phyloP scores from a whole-genome alignment of 805 yeast species.

The Schwanniomyces pseudopolymorphus region DNA sequence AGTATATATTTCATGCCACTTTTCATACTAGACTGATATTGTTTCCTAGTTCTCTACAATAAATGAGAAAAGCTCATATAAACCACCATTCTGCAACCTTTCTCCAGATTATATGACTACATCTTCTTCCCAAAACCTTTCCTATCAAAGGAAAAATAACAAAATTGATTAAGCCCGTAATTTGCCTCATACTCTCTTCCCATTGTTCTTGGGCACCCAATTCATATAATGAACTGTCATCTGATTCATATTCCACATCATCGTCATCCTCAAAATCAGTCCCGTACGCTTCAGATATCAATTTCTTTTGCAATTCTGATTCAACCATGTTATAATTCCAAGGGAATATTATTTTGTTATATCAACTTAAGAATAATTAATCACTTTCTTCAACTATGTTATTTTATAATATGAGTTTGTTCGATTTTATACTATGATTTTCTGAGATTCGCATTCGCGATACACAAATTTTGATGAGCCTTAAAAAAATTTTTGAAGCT shows the following conservation, averaged over 20 bases:
- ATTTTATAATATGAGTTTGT: too few species aligned
- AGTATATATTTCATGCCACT: too few species aligned
- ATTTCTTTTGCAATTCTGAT: conserved; percentile 1
- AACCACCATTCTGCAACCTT: conserved; percentile 37
- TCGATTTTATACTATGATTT: background rate
- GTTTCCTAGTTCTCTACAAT: too few species aligned
- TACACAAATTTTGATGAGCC: conserved; percentile 3
- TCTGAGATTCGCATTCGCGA: background rate
- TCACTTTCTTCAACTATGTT: too few species aligned
- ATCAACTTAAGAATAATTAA: too few species aligned
- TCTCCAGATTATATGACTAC: conserved; percentile 45
- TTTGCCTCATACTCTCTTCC: conserved; percentile 66
- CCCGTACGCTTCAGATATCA: background rate
- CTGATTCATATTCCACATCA: conserved; percentile 14
- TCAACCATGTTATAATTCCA: conserved; percentile 3
- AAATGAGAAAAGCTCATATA: too few species aligned
- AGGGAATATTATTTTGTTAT: too few species aligned
- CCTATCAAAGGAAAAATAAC: conserved; percentile 68
- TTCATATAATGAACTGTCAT: conserved; percentile 17
- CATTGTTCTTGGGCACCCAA: conserved; percentile 66
- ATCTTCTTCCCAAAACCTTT: conserved; percentile 62
- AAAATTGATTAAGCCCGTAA: conserved; percentile 55
- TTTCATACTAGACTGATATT: too few species aligned
- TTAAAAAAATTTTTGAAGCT: background rate
- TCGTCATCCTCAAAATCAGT: conserved; percentile 9